Evolutionary conservation across 495 filamentous ascomycete species (phyloP), one percentile per base, ranked within the genome.

Genomic region (Pseudevernia furfuracea): DNA sequence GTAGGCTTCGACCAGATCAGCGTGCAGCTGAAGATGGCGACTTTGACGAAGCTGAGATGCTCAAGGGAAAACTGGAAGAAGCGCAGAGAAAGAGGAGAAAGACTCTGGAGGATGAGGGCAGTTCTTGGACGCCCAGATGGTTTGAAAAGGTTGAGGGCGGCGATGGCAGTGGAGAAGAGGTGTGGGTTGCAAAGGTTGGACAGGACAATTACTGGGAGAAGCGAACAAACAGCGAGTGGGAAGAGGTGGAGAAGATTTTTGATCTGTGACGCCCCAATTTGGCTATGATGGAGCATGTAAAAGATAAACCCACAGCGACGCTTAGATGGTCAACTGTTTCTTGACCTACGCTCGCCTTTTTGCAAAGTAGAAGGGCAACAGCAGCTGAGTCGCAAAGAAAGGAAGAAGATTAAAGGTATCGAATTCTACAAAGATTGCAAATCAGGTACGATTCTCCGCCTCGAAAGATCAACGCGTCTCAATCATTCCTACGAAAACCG

Each of bases 151-250:
- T 87, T 15, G 74, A 67, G 17, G 77, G 72, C 19, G 69, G 69
- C 12, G 75, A 77, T 21, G 79, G 79, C 39, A 80, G 79, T 41
- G 91, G 52, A 34, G 52, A 96, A 74, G 84, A 88, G 68, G 77
- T 89, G 14, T 98, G 94, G 94, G 80, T 81, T 67, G 72, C 96
- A 67, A 93, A 87, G 79, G 75, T 74, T 14, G 91, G 90, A 10
- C 89, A 86, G 73, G 90, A 92, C 21, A 87, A 87, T 36, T 97
- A 97, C 76, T 97, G 92, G 94, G 94, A 96, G 69, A 87, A 90
- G 75, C 81, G 94, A 66, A 79, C 72, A 0, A 82, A 75, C 68
- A 86, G 87, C 3, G 77, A 76, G 30, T 97, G 91, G 91, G 75
- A 75, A 14, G 85, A 85, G 23, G 82, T 93, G 55, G 78, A 84